Evolutionary conservation across 139 green algal species (phyloP), one percentile per base, ranked within the genome.

Genomic region (Coelastrella sp.): DNA sequence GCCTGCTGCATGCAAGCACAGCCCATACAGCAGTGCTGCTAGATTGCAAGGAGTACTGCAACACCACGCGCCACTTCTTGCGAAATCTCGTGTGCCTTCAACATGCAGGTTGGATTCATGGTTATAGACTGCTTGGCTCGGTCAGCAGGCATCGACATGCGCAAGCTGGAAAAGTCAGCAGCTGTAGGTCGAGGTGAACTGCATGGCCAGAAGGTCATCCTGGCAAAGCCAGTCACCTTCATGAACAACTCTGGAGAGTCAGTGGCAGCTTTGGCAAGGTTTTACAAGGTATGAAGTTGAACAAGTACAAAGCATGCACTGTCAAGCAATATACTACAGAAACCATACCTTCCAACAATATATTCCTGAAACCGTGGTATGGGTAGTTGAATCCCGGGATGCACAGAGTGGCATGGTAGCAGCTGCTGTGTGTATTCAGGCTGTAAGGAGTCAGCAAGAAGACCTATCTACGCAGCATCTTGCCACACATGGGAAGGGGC

Each of bases 221-320:
- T 90, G 17, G 81, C 77, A n/a, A 87, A 87, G 81, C 86, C 81
- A 8, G 72, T 87, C 2, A 88, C 77, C 1, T 85, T 87, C 76
- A 89, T 84, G 79, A 99, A 99, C 88, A 87, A 93, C 51, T 93
- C 82, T n/a, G 96, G 96, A 0, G 93, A 98, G 80, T 59, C 85
- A 5, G 93, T 98, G 11, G 90, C 86, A 48, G 89, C 91, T 17
- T 89, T 98, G 34, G 88, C 86, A 1, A 77, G 76, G 0, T 97
- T 92, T 81, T 98, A 98, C 89, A 83, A 87, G 83, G 83, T 81
- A n/a, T 9, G 71, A 2, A 6, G 4, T 27, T n/a, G n/a, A n/a
- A n/a, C n/a, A n/a, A n/a, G n/a, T n/a, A n/a, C n/a, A n/a, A n/a
- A n/a, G n/a, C n/a, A n/a, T n/a, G n/a, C n/a, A n/a, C n/a, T n/a